Conservation (phyloP, 345 rosid species). For the Pugionium cornutum region DNA sequence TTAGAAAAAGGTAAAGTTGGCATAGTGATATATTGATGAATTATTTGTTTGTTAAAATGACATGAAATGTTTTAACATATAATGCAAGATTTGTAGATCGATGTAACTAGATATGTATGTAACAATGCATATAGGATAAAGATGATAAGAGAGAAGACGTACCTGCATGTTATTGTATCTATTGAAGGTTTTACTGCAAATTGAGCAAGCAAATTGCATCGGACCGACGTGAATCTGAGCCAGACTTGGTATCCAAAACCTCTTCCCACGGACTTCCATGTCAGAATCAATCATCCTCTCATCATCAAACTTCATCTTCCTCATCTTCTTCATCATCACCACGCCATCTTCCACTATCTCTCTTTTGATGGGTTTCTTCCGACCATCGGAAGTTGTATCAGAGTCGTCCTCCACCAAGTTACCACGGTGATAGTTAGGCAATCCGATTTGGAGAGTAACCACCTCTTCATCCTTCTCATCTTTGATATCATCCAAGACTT, state of each 20-base stretch:
- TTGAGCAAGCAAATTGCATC: constrained; percentile 93
- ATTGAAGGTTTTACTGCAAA: constrained; percentile 97
- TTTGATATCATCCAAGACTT: constrained; percentile 14
- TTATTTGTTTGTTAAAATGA: not conserved
- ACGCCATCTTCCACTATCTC: constrained; percentile 29
- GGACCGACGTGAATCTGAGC: constrained; percentile 96
- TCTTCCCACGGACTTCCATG: constrained; percentile 33
- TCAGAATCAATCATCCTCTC: constrained; percentile 27
- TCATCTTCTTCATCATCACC: constrained; percentile 36
- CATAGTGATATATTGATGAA: constrained; percentile 3
- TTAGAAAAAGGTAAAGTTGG: constrained; percentile 39
- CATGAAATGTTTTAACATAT: not conserved
- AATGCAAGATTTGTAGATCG: constrained; percentile 18
- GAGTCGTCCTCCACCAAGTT: constrained; percentile 33
- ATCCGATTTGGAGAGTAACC: constrained; percentile 41
- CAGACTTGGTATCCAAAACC: constrained; percentile 91
- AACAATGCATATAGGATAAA: constrained; percentile 13
- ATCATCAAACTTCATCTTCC: constrained; percentile 20
- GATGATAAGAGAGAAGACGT: constrained; percentile 16
- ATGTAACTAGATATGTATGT: not conserved
- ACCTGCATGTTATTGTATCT: constrained; percentile 99
- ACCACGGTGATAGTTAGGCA: constrained; percentile 37
- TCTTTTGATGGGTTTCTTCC: constrained; percentile 32
- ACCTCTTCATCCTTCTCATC: constrained; percentile 32
- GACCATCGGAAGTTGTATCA: constrained; percentile 32